Evolutionary conservation across 202 grass and related monocot genomes (phyloP).

Genomic region (Zizania palustris): DNA sequence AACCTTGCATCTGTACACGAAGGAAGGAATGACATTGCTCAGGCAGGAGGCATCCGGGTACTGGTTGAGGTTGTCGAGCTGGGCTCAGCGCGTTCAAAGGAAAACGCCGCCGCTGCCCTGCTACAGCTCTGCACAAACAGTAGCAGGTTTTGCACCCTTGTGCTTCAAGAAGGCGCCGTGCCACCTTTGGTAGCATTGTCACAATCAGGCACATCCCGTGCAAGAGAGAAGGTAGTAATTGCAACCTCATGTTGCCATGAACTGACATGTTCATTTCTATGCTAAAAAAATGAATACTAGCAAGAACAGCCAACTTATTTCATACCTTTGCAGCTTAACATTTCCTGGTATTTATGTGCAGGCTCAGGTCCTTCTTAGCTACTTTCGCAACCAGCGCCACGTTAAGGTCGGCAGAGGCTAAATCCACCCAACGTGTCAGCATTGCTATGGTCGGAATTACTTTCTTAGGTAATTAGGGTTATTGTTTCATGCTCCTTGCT

Average conservation of each 20-base stretch:
- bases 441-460: background rate
- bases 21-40: conserved; percentile 65
- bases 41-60: conserved; percentile 64
- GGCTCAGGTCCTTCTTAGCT: conserved; percentile 84
- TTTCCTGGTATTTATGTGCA: conserved; percentile 28
- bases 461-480: background rate
- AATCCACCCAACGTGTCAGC: background rate
- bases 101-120: conserved; percentile 78
- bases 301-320: no score
- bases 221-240: conserved; percentile 77
- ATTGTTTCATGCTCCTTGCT: conserved; percentile 10
- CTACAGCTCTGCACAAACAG: conserved; percentile 75
- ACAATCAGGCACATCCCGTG: conserved; percentile 79
- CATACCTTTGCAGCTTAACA: background rate
- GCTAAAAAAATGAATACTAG: background rate
- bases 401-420: conserved; percentile 28
- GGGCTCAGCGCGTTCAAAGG: conserved; percentile 75
- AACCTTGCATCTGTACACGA: conserved; percentile 77
- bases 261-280: background rate
- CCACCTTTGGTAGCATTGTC: conserved; percentile 81
- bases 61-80: conserved; percentile 90
- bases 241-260: conserved; percentile 6
- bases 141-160: conserved; percentile 72
- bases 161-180: conserved; percentile 87
- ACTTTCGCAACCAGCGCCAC: conserved; percentile 74